phyloP scores from a whole-genome alignment of 441 rosid genomes.

The Rhodomyrtus psidioides region DNA sequence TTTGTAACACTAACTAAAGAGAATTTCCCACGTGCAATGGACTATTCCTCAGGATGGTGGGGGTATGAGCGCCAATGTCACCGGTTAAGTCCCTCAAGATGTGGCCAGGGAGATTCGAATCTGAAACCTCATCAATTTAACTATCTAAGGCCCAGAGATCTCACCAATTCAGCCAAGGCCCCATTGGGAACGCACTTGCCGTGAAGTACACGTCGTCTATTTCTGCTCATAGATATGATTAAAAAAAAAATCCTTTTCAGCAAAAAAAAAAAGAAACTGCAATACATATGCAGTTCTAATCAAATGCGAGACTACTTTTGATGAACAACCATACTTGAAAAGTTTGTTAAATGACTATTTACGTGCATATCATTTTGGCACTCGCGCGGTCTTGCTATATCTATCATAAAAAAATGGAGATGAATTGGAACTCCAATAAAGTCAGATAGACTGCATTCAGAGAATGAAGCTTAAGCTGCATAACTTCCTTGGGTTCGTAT shows the following conservation, averaged over 20 bases:
- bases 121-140: too few species aligned
- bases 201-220: background rate
- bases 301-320: background rate
- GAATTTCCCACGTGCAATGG: too few species aligned
- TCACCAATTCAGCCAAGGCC: too few species aligned
- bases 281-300: background rate
- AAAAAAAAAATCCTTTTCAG: background rate
- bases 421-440: background rate
- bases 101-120: too few species aligned
- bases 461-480: background rate
- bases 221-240: background rate
- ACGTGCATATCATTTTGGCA: background rate
- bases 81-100: too few species aligned
- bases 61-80: too few species aligned
- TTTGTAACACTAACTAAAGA: too few species aligned
- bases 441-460: background rate
- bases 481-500: background rate
- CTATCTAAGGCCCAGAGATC: too few species aligned
- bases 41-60: too few species aligned
- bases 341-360: background rate
- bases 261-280: background rate
- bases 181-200: too few species aligned
- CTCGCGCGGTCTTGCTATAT: background rate
- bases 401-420: background rate
- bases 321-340: background rate